These are phyloP conservation scores for Euphorbia celastroides DNA, from an alignment of 441 rosid genomes.

Conservation along the genomic window DNA sequence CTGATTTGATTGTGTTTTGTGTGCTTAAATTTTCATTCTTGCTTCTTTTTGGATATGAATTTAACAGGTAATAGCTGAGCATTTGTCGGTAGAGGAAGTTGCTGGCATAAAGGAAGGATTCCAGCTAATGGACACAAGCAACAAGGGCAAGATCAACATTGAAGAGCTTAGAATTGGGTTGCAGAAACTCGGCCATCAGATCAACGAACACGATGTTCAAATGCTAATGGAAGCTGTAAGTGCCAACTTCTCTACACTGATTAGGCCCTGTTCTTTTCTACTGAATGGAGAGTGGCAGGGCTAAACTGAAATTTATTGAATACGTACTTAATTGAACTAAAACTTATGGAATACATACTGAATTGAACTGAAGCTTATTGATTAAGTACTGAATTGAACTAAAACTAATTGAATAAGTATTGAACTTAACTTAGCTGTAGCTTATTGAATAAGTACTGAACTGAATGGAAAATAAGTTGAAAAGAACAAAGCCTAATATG, in stretches of 20 bases:
- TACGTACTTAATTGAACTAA: not conserved
- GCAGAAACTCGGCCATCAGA: constrained; percentile 74
- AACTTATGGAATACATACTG: too few relatives aligned
- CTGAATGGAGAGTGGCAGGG: too few relatives aligned
- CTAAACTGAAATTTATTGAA: too few relatives aligned
- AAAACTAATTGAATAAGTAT: too few relatives aligned
- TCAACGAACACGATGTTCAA: constrained; percentile 73
- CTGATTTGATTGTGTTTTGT: not conserved
- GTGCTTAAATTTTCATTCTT: not conserved
- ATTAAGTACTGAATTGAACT: not conserved
- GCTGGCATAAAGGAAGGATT: constrained; percentile 92
- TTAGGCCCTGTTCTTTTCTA: too few relatives aligned
- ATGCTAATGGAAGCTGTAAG: constrained; percentile 90
- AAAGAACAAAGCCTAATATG: too few relatives aligned
- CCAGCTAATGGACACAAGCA: constrained; percentile 68
- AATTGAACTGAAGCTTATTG: too few relatives aligned
- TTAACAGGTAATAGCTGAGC: constrained; percentile 83
- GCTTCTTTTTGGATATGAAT: constrained; percentile 12
- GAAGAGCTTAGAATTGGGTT: constrained; percentile 74
- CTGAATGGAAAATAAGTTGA: too few relatives aligned
- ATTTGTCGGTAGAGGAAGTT: constrained; percentile 81
- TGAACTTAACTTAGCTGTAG: too few relatives aligned
- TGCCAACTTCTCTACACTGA: not conserved
- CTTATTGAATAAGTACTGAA: not conserved
- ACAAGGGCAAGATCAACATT: constrained; percentile 70